phyloP scores from a whole-genome alignment of 176 grass and related monocot species.

The Microstegium vimineum region DNA sequence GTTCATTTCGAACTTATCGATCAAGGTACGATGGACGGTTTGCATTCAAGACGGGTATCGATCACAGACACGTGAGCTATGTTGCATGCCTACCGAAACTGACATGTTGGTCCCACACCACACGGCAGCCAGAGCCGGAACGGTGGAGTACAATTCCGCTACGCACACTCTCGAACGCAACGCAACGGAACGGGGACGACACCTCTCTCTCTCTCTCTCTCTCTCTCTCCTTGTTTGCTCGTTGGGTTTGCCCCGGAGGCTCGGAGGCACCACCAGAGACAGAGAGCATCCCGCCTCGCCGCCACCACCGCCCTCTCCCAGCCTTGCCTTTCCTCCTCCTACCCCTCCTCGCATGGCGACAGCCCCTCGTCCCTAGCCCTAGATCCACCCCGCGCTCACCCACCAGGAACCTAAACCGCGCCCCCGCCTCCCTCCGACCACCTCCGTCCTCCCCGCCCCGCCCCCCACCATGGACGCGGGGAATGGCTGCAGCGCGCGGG shows the following conservation, averaged over 20 bases:
- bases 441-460: background rate
- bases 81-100: background rate
- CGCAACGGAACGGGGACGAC: no score
- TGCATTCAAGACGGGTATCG: no score
- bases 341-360: constrained; percentile 4
- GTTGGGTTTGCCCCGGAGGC: background rate
- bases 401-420: background rate
- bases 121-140: background rate
- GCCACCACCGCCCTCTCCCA: background rate
- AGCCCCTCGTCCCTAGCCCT: constrained; percentile 14
- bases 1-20: no score
- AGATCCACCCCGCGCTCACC: background rate
- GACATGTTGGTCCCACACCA: background rate
- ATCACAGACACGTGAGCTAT: no score
- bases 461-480: constrained; percentile 32
- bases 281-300: constrained; percentile 2
- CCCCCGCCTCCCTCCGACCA: background rate
- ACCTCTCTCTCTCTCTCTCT: background rate
- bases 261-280: background rate
- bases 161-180: background rate
- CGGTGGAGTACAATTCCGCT: background rate
- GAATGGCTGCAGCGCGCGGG: constrained; percentile 27
- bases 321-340: background rate
- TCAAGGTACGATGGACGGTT: no score
- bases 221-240: background rate